A percentile compares a stretch with the other conserved stretches of the same genome.
These are phyloP conservation scores for Medicago ruthenica DNA, from an alignment of 306 rosid genomes.

Conservation along the genomic window DNA sequence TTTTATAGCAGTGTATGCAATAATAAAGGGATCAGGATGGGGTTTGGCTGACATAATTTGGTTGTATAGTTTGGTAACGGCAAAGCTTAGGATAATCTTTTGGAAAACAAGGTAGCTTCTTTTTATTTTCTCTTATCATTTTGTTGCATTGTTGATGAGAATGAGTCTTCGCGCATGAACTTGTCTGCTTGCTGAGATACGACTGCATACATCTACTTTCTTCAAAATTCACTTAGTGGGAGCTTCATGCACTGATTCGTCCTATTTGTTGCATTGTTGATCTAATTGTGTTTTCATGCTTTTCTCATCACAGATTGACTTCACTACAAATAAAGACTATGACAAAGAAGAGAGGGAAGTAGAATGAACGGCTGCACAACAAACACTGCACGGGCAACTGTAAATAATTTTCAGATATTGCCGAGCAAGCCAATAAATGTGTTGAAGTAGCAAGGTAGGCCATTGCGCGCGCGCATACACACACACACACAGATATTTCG, in stretches of 20 bases:
- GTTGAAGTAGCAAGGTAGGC: conserved; percentile 74
- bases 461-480: too few species aligned
- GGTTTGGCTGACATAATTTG: conserved; percentile 98
- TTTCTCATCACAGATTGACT: conserved; percentile 69
- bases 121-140: too few species aligned
- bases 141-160: too few species aligned
- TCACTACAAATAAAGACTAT: conserved; percentile 92
- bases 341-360: conserved; percentile 98
- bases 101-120: too few species aligned
- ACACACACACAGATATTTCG: not conserved
- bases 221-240: too few species aligned
- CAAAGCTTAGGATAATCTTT: too few species aligned
- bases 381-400: conserved; percentile 88
- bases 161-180: too few species aligned
- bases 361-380: conserved; percentile 90
- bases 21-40: conserved; percentile 84
- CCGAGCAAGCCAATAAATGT: conserved; percentile 88
- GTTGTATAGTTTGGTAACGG: conserved; percentile 46
- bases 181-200: too few species aligned
- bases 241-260: too few species aligned
- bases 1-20: conserved; percentile 58
- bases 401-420: conserved; percentile 93
- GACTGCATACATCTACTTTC: too few species aligned
- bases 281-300: too few species aligned
- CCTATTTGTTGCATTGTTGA: too few species aligned